Evolutionary conservation across 1,139 yeast species (phyloP).

Genomic region (Candida gigantensis): DNA sequence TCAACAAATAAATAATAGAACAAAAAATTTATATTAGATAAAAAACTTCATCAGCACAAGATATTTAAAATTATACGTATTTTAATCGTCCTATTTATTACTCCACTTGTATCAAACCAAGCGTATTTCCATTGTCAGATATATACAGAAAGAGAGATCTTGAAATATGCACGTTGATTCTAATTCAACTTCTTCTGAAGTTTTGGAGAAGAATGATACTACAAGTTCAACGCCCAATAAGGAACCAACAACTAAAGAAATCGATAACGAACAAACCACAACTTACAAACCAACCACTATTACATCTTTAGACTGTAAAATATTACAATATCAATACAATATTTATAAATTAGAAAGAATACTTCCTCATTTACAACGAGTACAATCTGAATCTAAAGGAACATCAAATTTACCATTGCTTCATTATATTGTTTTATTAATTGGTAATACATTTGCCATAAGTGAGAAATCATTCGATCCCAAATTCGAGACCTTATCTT

Average conservation of each 20-base stretch:
- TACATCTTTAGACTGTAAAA: constrained; percentile 18
- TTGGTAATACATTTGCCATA: constrained; percentile 50
- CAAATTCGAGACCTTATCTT: constrained; percentile 43
- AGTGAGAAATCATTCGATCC: constrained; percentile 47
- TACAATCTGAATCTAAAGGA: constrained; percentile 8
- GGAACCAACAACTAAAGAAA: constrained; percentile 1
- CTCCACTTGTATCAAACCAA: too few relatives aligned
- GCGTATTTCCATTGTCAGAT: too few relatives aligned
- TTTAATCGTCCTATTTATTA: too few relatives aligned
- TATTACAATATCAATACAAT: constrained; percentile 44
- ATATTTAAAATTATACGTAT: too few relatives aligned
- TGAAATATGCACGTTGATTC: constrained; percentile 2
- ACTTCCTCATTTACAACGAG: constrained; percentile 20
- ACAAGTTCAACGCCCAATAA: constrained; percentile 1
- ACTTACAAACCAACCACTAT: constrained; percentile 9
- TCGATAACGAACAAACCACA: constrained; percentile 1
- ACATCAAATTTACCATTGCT: constrained; percentile 25
- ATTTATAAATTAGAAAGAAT: constrained; percentile 32
- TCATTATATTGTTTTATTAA: constrained; percentile 39
- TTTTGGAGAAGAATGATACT: neutral
- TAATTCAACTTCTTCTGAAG: neutral
- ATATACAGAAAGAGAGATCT: too few relatives aligned
- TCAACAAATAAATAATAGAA: too few relatives aligned
- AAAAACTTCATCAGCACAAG: too few relatives aligned
- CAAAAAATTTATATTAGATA: too few relatives aligned